Conservation (phyloP, 352 stramenopile genomes). For the Achlya hypogyna region DNA sequence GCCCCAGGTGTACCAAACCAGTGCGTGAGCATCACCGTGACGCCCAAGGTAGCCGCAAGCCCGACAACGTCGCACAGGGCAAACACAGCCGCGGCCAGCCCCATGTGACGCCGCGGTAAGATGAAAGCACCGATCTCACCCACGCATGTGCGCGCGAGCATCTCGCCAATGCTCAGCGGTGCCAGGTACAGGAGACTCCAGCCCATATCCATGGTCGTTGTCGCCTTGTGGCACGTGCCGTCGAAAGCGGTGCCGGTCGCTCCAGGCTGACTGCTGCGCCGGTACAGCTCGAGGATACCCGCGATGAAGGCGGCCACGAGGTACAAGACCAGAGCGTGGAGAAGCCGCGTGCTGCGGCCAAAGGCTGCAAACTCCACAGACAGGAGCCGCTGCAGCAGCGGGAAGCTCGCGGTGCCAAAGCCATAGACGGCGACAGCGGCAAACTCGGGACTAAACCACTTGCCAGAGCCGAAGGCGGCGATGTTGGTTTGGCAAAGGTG, state of each 20-base stretch:
- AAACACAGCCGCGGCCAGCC: neutral
- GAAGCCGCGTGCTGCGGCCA: neutral
- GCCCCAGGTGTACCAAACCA: neutral
- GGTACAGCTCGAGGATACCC: conserved; percentile 70
- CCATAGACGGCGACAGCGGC: neutral
- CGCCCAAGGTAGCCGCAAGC: neutral
- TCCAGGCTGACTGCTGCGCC: conserved; percentile 26
- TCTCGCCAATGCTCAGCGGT: neutral
- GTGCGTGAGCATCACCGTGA: neutral
- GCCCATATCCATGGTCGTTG: neutral
- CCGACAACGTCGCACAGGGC: neutral
- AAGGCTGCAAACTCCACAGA: neutral
- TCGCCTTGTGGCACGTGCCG: conserved; percentile 11
- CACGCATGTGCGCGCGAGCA: neutral
- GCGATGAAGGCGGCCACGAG: conserved; percentile 40
- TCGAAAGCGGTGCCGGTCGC: neutral
- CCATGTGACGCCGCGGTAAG: neutral
- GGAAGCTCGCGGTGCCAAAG: neutral
- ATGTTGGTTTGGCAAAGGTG: conserved; percentile 53
- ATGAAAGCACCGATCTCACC: neutral
- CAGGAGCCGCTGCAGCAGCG: neutral
- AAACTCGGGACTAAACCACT: conserved; percentile 10
- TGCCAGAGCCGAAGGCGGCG: conserved; percentile 24
- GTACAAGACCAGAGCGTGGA: conserved; percentile 11
- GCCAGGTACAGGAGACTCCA: neutral